phyloP scores from a whole-genome alignment of 306 rosid species.

The Vicia villosa region DNA sequence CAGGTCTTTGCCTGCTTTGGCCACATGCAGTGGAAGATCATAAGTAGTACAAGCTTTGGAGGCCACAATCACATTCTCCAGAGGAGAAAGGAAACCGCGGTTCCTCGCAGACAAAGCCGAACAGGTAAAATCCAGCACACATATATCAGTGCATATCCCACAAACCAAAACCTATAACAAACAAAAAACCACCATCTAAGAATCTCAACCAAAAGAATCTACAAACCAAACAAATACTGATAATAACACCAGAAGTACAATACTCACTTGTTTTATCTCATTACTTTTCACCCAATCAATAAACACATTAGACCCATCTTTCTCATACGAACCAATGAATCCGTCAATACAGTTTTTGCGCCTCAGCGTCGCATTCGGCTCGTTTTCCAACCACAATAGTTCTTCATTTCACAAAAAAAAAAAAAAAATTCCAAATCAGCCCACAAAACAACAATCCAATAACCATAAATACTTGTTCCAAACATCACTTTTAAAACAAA shows the following conservation, averaged over 20 bases:
- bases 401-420: constrained; percentile 45
- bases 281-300: constrained; percentile 80
- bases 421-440: constrained; percentile 25
- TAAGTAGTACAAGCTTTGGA: constrained; percentile 85
- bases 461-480: neutral
- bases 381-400: constrained; percentile 77
- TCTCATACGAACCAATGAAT: constrained; percentile 45
- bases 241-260: constrained; percentile 4
- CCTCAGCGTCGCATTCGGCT: constrained; percentile 77
- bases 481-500: neutral
- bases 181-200: constrained; percentile 29
- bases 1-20: constrained; percentile 56
- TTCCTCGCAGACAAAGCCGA: constrained; percentile 74
- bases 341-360: constrained; percentile 82
- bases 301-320: constrained; percentile 76
- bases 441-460: neutral
- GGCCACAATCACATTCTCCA: constrained; percentile 79
- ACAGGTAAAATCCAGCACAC: constrained; percentile 84
- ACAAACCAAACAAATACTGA: neutral
- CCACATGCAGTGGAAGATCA: constrained; percentile 72
- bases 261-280: constrained; percentile 70
- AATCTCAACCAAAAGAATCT: constrained; percentile 7
- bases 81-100: constrained; percentile 64
- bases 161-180: constrained; percentile 68
- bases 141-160: constrained; percentile 89